These are phyloP conservation scores for Alternaria panax DNA, from an alignment of 2,329 filamentous ascomycete species.

Conservation along the genomic window DNA sequence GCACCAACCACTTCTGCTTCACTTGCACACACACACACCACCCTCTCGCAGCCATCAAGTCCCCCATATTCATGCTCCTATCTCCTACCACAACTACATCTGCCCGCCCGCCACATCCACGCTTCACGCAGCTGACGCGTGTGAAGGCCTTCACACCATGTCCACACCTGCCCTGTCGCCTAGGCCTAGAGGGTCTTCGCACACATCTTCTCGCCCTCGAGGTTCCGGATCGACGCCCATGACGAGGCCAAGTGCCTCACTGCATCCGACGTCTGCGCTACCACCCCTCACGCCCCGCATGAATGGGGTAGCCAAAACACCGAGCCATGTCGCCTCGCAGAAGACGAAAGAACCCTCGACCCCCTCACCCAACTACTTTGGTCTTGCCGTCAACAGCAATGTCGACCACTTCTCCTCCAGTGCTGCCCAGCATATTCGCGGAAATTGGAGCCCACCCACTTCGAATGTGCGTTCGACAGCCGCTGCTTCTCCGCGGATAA, in stretches of 20 bases:
- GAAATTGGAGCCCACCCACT: conserved; percentile 77
- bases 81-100: conserved; percentile 21
- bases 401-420: conserved; percentile 69
- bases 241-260: conserved; percentile 37
- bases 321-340: conserved; percentile 33
- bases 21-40: conserved; percentile 3
- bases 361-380: conserved; percentile 86
- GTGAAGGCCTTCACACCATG: conserved; percentile 31
- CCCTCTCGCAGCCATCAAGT: conserved; percentile 7
- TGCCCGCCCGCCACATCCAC: conserved; percentile 19
- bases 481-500: conserved; percentile 70
- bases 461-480: conserved; percentile 75
- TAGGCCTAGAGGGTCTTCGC: conserved; percentile 39
- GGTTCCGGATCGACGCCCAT: conserved; percentile 38
- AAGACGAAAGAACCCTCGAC: conserved; percentile 41
- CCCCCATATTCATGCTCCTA: conserved; percentile 36
- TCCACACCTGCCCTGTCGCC: conserved; percentile 47
- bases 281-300: conserved; percentile 43
- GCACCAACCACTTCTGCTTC: conserved; percentile 13
- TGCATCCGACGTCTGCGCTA: conserved; percentile 32
- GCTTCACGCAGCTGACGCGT: conserved; percentile 17
- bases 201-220: conserved; percentile 34
- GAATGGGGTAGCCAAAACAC: conserved; percentile 45
- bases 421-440: conserved; percentile 65
- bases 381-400: conserved; percentile 67